Evolutionary conservation across 805 yeast species (phyloP), one percentile per base, ranked within the genome.

Genomic region (Metschnikowia aberdeeniae): DNA sequence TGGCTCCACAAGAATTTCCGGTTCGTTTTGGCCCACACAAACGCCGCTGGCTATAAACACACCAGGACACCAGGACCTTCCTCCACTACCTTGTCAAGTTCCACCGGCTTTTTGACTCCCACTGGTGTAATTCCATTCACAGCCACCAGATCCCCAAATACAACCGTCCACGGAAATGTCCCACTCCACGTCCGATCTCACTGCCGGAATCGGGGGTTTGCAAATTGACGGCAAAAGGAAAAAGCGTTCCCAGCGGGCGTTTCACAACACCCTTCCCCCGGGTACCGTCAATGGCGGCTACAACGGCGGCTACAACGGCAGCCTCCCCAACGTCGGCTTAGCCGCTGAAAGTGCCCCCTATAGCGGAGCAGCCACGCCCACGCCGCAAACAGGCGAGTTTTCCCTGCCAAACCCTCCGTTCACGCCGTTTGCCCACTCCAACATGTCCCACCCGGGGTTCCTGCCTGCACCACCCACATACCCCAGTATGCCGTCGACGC

Each of bases 181-280:
- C 13, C 30, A 22, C 24, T 39, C 42, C 5, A 39, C 42, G 7
- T 39, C 42, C 14, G 54, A 52, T 41, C 40, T 53, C 34, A 41
- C 47, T 36, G 54, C 49, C 17, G 51, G 46, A 20, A 31, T 53
- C 34, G 35, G 34, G 24, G 50, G 45, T 11, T 40, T 52, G 35
- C 44, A 34, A 22, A 27, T 52, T 29, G 52, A 46, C 30, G 26
- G 38, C 13, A 19, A 40, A 5, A 48, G 44, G 29, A 54, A 54
- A 32, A 54, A 54, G 29, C 36, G 57, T 26, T 39, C 53, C 26
- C 51, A 45, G 34, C 40, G 57, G 11, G 57, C 55, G 19, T 52
- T 46, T 42, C 57, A 54, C 33, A 46, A 42, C 31, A 45, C 47
- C 28, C 24, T 35, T 40, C 29, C 6, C 3, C 8, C 26, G 2